Evolutionary conservation across 495 filamentous ascomycete genomes (phyloP).

Genomic region (Recurvomyces mirabilis): DNA sequence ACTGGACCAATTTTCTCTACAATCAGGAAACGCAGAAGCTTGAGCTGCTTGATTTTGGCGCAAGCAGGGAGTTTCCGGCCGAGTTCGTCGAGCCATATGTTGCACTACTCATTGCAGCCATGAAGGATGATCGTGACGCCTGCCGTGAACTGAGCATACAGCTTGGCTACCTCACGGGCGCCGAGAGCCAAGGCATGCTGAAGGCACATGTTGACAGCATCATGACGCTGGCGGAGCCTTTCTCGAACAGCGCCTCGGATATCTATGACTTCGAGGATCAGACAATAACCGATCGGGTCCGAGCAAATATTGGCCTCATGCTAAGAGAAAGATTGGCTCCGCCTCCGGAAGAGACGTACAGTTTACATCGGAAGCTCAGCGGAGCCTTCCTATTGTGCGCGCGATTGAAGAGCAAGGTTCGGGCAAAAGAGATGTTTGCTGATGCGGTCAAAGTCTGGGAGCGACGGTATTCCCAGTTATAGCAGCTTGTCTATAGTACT

Average conservation of each 20-base stretch:
- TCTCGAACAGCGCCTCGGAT: conserved; percentile 59
- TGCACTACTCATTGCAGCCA: conserved; percentile 63
- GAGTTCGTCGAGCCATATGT: conserved; percentile 73
- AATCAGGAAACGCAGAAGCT: conserved; percentile 60
- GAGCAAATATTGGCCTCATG: conserved; percentile 82
- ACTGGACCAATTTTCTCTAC: conserved; percentile 99
- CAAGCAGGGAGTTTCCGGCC: conserved; percentile 71
- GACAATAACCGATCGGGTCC: conserved; percentile 89
- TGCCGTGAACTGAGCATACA: conserved; percentile 62
- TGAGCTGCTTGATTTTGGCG: conserved; percentile 93
- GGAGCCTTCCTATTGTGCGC: conserved; percentile 93
- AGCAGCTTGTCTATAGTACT: no score
- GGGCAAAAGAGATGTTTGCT: conserved; percentile 71
- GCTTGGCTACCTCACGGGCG: conserved; percentile 85
- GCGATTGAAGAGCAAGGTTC: conserved; percentile 65
- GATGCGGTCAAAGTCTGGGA: conserved; percentile 45
- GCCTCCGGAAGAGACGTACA: conserved; percentile 96
- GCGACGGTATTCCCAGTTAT: no score
- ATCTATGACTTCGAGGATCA: conserved; percentile 87
- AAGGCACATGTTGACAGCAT: conserved; percentile 77
- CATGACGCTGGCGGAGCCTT: conserved; percentile 84
- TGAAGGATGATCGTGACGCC: conserved; percentile 48
- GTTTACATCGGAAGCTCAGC: conserved; percentile 87
- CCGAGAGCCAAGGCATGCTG: conserved; percentile 70
- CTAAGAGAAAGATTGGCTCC: conserved; percentile 75